A percentile compares a stretch with the other conserved stretches of the same genome.
Evolutionary conservation across 192 early-diverging fungal genomes (phyloP).

Genomic region (Gryganskiella cystojenkinii): DNA sequence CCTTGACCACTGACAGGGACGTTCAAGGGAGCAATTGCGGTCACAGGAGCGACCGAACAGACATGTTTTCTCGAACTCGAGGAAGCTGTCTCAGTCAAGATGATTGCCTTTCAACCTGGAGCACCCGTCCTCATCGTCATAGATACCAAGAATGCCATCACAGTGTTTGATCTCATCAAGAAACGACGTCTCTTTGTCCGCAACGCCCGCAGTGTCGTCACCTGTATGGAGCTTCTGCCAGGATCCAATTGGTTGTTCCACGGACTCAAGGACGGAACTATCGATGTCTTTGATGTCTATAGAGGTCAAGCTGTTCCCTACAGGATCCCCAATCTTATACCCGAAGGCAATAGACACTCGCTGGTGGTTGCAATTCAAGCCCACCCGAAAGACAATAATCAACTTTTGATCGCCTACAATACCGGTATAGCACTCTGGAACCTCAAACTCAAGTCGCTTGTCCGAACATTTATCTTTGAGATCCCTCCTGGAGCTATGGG

Average conservation of each 20-base stretch:
- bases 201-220: conserved; percentile 54
- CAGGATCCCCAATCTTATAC: conserved; percentile 56
- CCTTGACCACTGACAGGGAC: conserved; percentile 29
- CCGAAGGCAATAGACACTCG: conserved; percentile 43
- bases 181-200: conserved; percentile 42
- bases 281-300: conserved; percentile 61
- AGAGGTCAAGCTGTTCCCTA: conserved; percentile 50
- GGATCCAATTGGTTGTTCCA: conserved; percentile 65
- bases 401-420: conserved; percentile 65
- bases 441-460: conserved; percentile 50
- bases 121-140: conserved; percentile 59
- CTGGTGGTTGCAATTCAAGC: conserved; percentile 59
- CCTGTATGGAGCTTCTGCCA: conserved; percentile 53
- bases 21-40: conserved; percentile 52
- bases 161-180: conserved; percentile 63
- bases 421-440: conserved; percentile 63
- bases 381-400: conserved; percentile 61
- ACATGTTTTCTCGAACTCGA: conserved; percentile 36
- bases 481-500: conserved; percentile 37
- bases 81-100: conserved; percentile 53
- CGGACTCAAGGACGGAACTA: conserved; percentile 58
- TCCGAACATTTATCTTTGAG: conserved; percentile 42
- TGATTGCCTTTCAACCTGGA: conserved; percentile 64
- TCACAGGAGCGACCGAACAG: conserved; percentile 57
- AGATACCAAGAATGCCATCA: conserved; percentile 56